Evolutionary conservation across 331 rosid species (phyloP), one percentile per base, ranked within the genome.

Genomic region (Malus hybrid): DNA sequence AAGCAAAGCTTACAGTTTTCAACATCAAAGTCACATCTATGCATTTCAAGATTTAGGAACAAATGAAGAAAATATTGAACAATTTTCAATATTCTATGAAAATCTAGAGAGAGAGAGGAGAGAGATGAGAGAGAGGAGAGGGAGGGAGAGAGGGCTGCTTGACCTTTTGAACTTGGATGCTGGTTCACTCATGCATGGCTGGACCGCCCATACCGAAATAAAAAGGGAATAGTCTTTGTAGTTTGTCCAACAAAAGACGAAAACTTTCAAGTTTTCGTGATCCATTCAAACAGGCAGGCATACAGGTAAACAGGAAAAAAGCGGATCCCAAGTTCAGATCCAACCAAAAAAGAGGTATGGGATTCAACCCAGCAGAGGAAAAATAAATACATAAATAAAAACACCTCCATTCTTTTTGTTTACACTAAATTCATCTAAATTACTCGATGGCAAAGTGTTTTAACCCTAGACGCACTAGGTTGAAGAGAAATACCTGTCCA

Each of bases 281-380:
- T 69, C 70, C 82, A 75, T 79, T 74, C 79, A 82, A 88, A 82
- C 85, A 71, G 81, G 88, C 90, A 86, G 80, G 72, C 78, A 81
- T 54, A 80, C 88, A 71, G 86, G 71, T 74, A 84, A 88, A 77
- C 77, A 62, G 93, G 87, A 78, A 78, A 76, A 87, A 87, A 88
- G 85, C 81, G 80, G 78, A 77, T 16, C 83, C 77, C 64, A 78
- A 86, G 70, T 82, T 84, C 86, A 84, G 82, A 88, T 84, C 62
- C 65, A 79, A 78, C 72, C 78, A 64, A 80, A 84, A 81, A 80
- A 79, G 65, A 46, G 78, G 13, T 7, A 42, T 65, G 60, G 42
- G 42, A 31, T 82, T 84, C 79, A 85, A 85, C 80, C 65, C 42
- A 29, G 77, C 75, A 67, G 54, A 69, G 66, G 67, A 82, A 46